phyloP scores from a whole-genome alignment of 176 grass and related monocot genomes.

The Eragrostis nindensis region DNA sequence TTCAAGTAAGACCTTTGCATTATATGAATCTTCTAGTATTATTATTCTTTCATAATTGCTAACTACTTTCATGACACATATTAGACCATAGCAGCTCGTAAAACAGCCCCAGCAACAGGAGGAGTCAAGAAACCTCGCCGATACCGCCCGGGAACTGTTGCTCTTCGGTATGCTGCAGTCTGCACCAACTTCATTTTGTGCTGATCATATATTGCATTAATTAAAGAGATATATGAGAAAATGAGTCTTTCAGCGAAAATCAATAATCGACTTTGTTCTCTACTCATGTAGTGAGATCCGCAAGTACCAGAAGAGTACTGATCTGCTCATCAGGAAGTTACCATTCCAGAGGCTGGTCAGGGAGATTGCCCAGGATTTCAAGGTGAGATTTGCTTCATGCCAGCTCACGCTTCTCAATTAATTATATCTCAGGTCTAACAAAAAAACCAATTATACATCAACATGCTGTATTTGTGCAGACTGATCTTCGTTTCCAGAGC shows the following conservation, averaged over 20 bases:
- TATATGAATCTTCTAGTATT: neutral
- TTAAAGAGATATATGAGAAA: neutral
- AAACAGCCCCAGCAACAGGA: neutral
- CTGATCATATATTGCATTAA: neutral
- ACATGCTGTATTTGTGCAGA: neutral
- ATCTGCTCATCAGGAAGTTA: constrained; percentile 82
- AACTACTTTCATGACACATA: neutral
- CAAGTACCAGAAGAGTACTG: constrained; percentile 89
- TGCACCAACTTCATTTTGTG: neutral
- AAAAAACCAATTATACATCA: too few species aligned
- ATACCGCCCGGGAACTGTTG: neutral
- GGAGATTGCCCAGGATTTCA: constrained; percentile 86
- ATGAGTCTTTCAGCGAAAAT: too few species aligned
- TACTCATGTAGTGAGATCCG: constrained; percentile 35
- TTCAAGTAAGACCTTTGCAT: neutral
- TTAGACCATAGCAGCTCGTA: neutral
- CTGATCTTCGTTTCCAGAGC: neutral
- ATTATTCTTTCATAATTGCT: neutral
- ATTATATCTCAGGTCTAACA: too few species aligned
- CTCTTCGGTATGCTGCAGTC: neutral
- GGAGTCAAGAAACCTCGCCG: constrained; percentile 8
- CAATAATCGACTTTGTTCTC: neutral
- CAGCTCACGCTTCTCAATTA: neutral
- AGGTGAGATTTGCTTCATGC: constrained; percentile 3
- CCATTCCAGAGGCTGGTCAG: constrained; percentile 74